These are phyloP conservation scores for Candida takata DNA, from an alignment of 805 yeast species.

Conservation along the genomic window DNA sequence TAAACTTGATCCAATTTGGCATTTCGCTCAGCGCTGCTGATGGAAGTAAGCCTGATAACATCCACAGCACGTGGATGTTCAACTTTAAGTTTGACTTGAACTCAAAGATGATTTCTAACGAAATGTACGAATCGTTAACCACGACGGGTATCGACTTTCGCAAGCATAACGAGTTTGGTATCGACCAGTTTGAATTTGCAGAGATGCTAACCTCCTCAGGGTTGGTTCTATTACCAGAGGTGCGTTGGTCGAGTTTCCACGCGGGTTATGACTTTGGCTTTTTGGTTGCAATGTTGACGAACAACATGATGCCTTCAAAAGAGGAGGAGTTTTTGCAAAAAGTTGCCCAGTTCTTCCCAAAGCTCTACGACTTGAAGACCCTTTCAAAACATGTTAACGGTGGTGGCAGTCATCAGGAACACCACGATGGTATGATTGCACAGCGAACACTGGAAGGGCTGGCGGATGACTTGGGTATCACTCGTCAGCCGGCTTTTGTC, in stretches of 20 bases:
- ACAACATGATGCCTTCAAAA: slow-evolving; percentile 70
- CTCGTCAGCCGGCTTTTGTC: slow-evolving; percentile 46
- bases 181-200: slow-evolving; percentile 73
- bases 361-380: slow-evolving; percentile 72
- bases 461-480: slow-evolving; percentile 66
- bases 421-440: background rate
- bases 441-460: slow-evolving; percentile 51
- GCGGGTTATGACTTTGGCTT: slow-evolving; percentile 95
- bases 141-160: slow-evolving; percentile 81
- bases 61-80: slow-evolving; percentile 90
- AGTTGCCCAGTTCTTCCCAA: slow-evolving; percentile 70
- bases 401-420: background rate
- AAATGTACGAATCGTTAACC: slow-evolving; percentile 69
- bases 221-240: slow-evolving; percentile 53
- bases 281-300: slow-evolving; percentile 66
- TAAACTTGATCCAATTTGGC: slow-evolving; percentile 82
- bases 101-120: slow-evolving; percentile 80
- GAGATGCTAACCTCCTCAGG: slow-evolving; percentile 85
- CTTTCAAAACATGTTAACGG: slow-evolving; percentile 26
- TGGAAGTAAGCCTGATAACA: slow-evolving; percentile 62
- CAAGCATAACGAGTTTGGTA: slow-evolving; percentile 68
- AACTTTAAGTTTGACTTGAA: slow-evolving; percentile 77
- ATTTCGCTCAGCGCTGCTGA: slow-evolving; percentile 62
- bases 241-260: slow-evolving; percentile 89
- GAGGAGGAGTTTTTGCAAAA: slow-evolving; percentile 73